These are phyloP conservation scores for Eragrostis nindensis DNA, from an alignment of 176 grass and related monocot genomes.

Conservation along the genomic window DNA sequence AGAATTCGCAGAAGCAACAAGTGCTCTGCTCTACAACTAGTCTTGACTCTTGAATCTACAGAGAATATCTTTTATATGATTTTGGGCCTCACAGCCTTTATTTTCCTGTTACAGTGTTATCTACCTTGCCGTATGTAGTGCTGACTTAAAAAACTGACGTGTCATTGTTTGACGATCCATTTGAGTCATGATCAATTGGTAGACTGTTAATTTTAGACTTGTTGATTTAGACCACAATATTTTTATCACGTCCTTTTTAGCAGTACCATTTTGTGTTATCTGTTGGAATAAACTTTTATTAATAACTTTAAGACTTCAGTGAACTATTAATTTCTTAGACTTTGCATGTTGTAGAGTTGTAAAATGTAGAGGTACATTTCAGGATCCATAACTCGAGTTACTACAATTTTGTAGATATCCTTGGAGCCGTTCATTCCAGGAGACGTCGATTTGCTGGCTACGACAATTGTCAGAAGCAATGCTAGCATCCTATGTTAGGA, in stretches of 20 bases:
- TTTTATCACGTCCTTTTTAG: background rate
- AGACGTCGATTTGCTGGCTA: conserved; percentile 21
- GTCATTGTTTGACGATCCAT: background rate
- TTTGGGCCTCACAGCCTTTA: background rate
- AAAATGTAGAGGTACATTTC: conserved; percentile 3
- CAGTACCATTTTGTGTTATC: background rate
- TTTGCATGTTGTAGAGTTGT: background rate
- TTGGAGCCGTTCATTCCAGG: conserved; percentile 11
- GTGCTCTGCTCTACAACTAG: too few relatives aligned
- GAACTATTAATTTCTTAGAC: conserved; percentile 23
- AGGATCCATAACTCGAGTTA: conserved; percentile 3
- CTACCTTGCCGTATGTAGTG: background rate
- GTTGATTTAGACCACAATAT: background rate
- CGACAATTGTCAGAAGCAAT: conserved; percentile 28
- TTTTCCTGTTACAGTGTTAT: background rate
- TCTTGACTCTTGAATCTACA: too few relatives aligned
- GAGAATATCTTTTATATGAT: background rate
- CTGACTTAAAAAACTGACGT: too few relatives aligned
- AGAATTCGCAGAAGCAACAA: too few relatives aligned
- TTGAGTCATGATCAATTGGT: background rate
- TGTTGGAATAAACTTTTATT: conserved; percentile 18
- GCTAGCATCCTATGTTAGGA: conserved; percentile 47
- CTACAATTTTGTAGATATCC: conserved; percentile 47
- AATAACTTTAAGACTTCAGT: background rate
- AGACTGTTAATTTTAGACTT: background rate